Base-by-base conservation (phyloP, 2,329 filamentous ascomycete species). In the Emydomyces testavorans region DNA sequence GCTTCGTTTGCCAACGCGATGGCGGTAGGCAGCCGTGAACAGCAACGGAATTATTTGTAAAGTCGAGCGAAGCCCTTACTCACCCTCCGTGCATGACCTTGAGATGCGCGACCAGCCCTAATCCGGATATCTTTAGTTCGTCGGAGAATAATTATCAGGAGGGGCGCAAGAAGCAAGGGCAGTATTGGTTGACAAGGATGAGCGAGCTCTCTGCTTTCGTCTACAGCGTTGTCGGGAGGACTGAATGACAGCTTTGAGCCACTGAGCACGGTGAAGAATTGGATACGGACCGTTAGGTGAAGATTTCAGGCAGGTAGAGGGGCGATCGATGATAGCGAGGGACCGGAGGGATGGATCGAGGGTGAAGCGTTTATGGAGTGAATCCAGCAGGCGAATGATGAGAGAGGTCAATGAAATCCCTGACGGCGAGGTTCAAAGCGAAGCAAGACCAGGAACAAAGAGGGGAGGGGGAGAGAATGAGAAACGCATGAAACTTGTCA, bases 11-110 rank as follows among this genome's bases (percentile, higher is more conserved):
- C 56, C 59, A 61, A 55, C 52, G 53, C 48, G 53, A 55, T 53
- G 56, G 57, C 56, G 56, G 57, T 53, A 57, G 57, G 56, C 50
- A 56, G 54, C 55, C 56, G 56, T 49, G 39, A 50, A 51, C 45
- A 40, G 36, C 36, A 28, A 43, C 43, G 40, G 51, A 48, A 36
- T 37, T 24, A n/a, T 46, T 35, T 54, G 57, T 3, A n/a, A 37
- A 41, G 20, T 32, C 46, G 55, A 58, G 56, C 56, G 61, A 58
- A 55, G 62, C 51, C 18, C 61, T 60, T 28, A 52, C 62, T 62
- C 63, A 63, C 60, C 57, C 63, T 65, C 62, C 61, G 64, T 65
- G 63, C 64, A 47, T 46, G 39, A 42, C 35, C 35, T 28, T 36
- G 38, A 39, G 42, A 47, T 28, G 47, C 26, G 47, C 43, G 47